phyloP scores from a whole-genome alignment of 2,329 filamentous ascomycete species.

The Clarireedia sp. region DNA sequence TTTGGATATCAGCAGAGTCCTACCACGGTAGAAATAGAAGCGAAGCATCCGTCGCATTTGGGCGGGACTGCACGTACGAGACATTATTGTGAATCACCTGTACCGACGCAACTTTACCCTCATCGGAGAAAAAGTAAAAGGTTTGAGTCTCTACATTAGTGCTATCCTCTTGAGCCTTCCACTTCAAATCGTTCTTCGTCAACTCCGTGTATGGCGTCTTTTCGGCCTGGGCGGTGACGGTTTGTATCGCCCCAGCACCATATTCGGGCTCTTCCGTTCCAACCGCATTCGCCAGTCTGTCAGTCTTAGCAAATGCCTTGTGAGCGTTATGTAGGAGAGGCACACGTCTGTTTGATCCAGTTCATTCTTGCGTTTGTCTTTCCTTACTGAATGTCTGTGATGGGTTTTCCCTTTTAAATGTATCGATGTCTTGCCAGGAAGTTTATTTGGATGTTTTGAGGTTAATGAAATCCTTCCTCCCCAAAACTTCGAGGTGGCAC shows the following conservation, averaged over 20 bases:
- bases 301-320: conserved; percentile 3
- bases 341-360: conserved; percentile 12
- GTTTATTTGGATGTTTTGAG: too few relatives aligned
- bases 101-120: conserved; percentile 66
- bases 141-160: conserved; percentile 92
- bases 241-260: conserved; percentile 77
- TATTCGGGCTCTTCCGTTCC: conserved; percentile 97
- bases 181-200: conserved; percentile 70
- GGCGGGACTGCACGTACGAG: conserved; percentile 53
- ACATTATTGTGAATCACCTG: conserved; percentile 99
- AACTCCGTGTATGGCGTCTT: conserved; percentile 74
- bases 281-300: conserved; percentile 68
- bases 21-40: neutral
- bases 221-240: conserved; percentile 74
- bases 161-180: conserved; percentile 63
- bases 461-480: too few relatives aligned
- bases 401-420: neutral
- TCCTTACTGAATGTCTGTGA: neutral
- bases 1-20: neutral
- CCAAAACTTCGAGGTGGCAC: too few relatives aligned
- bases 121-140: conserved; percentile 82
- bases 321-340: neutral
- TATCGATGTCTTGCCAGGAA: too few relatives aligned
- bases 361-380: conserved; percentile 2
- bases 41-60: conserved; percentile 16